Base-by-base conservation (phyloP, 1,284 basidiomycete genomes). In the Fistulinella cinereoalba region DNA sequence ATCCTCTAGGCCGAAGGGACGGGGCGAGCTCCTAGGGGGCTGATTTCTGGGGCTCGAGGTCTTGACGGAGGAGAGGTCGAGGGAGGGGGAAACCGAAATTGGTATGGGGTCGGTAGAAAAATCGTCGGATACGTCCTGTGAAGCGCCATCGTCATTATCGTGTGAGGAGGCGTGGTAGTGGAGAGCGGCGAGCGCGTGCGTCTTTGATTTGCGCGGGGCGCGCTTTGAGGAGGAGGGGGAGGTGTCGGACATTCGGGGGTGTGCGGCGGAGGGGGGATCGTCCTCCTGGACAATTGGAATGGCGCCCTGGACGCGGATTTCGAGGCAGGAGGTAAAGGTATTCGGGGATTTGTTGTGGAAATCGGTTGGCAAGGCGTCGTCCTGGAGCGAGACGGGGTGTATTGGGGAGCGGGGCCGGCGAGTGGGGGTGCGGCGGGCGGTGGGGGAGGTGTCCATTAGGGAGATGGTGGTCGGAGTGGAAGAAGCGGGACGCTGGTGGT, bases 1-100 rank as follows among this genome's bases (percentile, higher is more conserved):
- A 61, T 98, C 91, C 52, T 87, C 77, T 41, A 99, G 76, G 6
- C 81, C 92, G 69, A 98, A 98, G 15, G 88, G 82, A 21, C 91
- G 70, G 16, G 71, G 74, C 28, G 72, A 67, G 11, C 71, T 61
- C 45, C 67, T 67, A 53, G 68, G 57, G 44, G 68, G 56, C 21
- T 69, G 61, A 43, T 69, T 69, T 54, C 75, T 71, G 27, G 76
- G 77, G 51, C 74, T 77, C 21, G 73, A 60, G 12, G 83, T 87
- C 71, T 87, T 88, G 59, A 91, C 80, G 8, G 81, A 73, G 7
- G 75, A 74, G 59, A 89, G 69, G 70, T 91, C 82, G 53, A 91
- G 73, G 32, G 66, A 67, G 36, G 79, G 71, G 21, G 80, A 69
- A 40, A 83, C 78, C 16, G 80, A 69, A 56, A 88, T 83, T 51